Base-by-base conservation (phyloP, 305 asterid species). In the Plantago lanceolata region DNA sequence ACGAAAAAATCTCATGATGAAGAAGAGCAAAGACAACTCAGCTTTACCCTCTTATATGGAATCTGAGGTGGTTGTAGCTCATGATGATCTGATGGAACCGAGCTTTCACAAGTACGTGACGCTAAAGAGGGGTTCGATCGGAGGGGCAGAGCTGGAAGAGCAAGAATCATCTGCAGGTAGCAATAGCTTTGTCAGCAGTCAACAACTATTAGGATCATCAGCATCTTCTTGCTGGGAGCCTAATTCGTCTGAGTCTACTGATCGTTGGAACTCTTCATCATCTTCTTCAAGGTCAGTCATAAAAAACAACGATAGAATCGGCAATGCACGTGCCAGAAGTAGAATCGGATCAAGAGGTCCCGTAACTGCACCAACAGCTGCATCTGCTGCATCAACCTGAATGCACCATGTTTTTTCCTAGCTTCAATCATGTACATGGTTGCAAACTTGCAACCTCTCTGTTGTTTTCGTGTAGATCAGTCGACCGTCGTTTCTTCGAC, bases 151-250 rank as follows among this genome's bases (percentile, higher is more conserved):
- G 19, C 50, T 73, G 47, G 96, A 87, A 63, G 90, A 82, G 74
- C 85, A 84, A 73, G 97, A 90, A 75, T 87, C 97, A 26, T 87
- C 94, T 1, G 94, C 94, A 1, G 94, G 96, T 19, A 90, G 97
- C 72, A 90, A 90, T 61, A 87, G 87, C 73, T 66, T 80, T 70
- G 84, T 45, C 13, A 82, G 84, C 17, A 72, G 82, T 62, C 86
- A 78, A 56, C 92, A 82, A 61, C 72, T 78, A 6, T 81, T 55
- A 19, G 59, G 89, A 88, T 68, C 74, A 44, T 78, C 87, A 88
- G 67, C 74, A 37, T 78, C 87, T 59, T 76, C 90, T 12, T 33
- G 77, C 12, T 84, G 90, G 96, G 90, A 85, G 77, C 88, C 96
- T 2, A 82, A 81, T 59, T 89, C 90, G 0, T 85, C 80, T 29